Evolutionary conservation across 1,139 yeast genomes (phyloP).

Genomic region (Geotrichum candidum): DNA sequence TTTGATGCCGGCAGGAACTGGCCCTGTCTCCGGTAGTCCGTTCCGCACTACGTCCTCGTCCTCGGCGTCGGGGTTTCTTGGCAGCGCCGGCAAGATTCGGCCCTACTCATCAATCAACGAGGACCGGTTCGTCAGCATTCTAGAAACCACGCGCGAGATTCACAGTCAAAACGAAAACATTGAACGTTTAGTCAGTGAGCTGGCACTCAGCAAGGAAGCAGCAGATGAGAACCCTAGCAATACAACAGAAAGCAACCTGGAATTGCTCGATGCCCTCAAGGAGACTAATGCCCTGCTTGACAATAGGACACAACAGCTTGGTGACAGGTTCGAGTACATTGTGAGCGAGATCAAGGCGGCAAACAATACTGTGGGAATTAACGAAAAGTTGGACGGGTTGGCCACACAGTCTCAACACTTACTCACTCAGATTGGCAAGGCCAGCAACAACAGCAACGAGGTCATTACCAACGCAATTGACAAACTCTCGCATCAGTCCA

Average conservation of each 20-base stretch:
- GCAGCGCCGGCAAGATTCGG: neutral
- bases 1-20: constrained; percentile 21
- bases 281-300: neutral
- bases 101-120: constrained; percentile 26
- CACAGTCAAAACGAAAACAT: constrained; percentile 32
- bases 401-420: neutral
- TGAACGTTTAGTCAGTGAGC: constrained; percentile 35
- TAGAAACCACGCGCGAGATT: constrained; percentile 29
- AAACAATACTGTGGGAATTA: neutral
- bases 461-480: neutral
- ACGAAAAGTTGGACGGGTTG: neutral
- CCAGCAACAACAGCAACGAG: neutral
- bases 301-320: neutral
- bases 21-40: constrained; percentile 20
- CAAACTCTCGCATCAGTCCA: neutral
- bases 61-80: neutral
- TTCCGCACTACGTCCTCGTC: constrained; percentile 18
- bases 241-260: neutral
- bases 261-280: neutral
- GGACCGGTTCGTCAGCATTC: constrained; percentile 30
- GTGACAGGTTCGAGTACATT: neutral
- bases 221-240: neutral
- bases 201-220: neutral
- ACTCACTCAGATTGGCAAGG: neutral
- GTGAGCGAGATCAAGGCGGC: neutral